phyloP scores from a whole-genome alignment of 768 basidiomycete genomes.

The Tricholomella constricta region DNA sequence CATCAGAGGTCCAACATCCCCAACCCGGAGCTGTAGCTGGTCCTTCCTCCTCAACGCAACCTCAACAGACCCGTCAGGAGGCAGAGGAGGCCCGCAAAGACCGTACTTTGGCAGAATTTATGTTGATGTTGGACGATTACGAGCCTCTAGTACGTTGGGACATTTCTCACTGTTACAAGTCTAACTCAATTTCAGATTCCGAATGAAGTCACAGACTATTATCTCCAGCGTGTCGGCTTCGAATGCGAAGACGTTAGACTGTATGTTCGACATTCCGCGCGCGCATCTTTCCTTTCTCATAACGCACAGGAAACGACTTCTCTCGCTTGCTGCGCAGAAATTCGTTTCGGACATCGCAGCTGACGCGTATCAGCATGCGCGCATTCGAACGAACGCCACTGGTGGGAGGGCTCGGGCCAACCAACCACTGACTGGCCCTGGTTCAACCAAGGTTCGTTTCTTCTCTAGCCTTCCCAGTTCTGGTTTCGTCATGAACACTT shows the following conservation, averaged over 20 bases:
- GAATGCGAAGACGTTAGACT: conserved; percentile 93
- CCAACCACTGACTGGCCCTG: conserved; percentile 56
- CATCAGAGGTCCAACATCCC: conserved; percentile 30
- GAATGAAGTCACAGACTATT: conserved; percentile 97
- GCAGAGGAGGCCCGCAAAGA: conserved; percentile 87
- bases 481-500: neutral
- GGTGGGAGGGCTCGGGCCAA: conserved; percentile 70
- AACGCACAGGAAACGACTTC: conserved; percentile 78
- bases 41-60: conserved; percentile 31
- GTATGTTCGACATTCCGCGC: conserved; percentile 44
- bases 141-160: conserved; percentile 76
- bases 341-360: conserved; percentile 96
- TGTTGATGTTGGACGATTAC: conserved; percentile 96
- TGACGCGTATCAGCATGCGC: conserved; percentile 97
- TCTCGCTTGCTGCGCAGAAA: conserved; percentile 96
- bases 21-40: conserved; percentile 21
- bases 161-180: neutral
- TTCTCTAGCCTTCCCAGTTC: neutral
- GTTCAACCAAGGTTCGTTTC: conserved; percentile 57
- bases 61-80: conserved; percentile 61
- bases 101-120: conserved; percentile 87
- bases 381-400: conserved; percentile 87
- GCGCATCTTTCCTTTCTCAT: neutral
- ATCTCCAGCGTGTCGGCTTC: conserved; percentile 93
- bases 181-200: conserved; percentile 67